Evolutionary conservation across 345 rosid species (phyloP).

Genomic region (Salix dunnii): DNA sequence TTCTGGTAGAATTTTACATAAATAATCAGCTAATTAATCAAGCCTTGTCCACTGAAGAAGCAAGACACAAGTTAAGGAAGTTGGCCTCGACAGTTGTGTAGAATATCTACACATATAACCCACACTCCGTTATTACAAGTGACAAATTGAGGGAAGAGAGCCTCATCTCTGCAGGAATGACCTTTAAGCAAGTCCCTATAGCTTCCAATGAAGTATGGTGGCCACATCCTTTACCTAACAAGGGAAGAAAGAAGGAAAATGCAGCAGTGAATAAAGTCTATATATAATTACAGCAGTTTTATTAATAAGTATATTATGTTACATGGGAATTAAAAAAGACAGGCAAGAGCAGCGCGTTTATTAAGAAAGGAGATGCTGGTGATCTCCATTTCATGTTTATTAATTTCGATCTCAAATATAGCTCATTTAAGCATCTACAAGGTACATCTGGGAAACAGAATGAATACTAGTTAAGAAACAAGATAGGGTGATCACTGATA

Average conservation of each 20-base stretch:
- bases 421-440: conserved; percentile 16
- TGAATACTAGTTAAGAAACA: conserved; percentile 20
- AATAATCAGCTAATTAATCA: neutral
- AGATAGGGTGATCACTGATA: conserved; percentile 22
- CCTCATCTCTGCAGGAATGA: conserved; percentile 33
- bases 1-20: neutral
- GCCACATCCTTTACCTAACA: conserved; percentile 99
- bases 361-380: neutral
- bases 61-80: conserved; percentile 6
- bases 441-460: conserved; percentile 30
- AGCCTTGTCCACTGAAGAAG: neutral
- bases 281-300: neutral
- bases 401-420: conserved; percentile 5
- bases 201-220: conserved; percentile 98
- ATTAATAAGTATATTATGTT: neutral
- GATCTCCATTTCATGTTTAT: conserved; percentile 13
- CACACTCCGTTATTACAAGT: conserved; percentile 18
- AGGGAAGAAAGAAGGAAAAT: conserved; percentile 28
- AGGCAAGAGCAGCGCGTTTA: neutral
- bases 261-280: conserved; percentile 45
- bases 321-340: neutral
- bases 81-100: conserved; percentile 11
- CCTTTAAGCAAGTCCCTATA: conserved; percentile 45
- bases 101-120: conserved; percentile 20
- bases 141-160: conserved; percentile 22